Evolutionary conservation across 805 yeast species (phyloP).

Genomic region (Saccharomycopsis guyanensis): DNA sequence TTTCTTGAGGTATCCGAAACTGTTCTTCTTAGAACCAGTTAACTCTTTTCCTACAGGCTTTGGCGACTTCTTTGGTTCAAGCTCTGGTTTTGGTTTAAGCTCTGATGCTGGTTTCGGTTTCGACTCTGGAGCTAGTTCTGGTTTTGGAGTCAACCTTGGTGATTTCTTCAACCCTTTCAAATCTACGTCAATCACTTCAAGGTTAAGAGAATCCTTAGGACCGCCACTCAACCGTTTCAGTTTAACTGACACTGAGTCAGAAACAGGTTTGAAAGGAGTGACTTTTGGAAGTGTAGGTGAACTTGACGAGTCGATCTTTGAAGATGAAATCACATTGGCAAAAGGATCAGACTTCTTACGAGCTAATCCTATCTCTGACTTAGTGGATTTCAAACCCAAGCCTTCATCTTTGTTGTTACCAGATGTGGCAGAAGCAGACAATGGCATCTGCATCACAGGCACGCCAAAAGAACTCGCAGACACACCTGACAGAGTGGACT

Average conservation of each 20-base stretch:
- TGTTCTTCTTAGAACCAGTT: background rate
- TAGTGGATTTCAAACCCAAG: background rate
- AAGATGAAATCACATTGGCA: conserved; percentile 11
- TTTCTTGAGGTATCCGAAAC: background rate
- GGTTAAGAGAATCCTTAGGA: background rate
- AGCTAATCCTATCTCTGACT: background rate
- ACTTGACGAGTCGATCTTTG: background rate
- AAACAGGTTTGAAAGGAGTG: conserved; percentile 7
- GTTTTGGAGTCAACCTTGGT: background rate
- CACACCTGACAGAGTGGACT: conserved; percentile 10
- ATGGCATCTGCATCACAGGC: background rate
- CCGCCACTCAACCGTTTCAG: background rate
- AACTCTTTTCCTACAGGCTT: background rate
- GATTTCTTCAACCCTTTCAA: conserved; percentile 11
- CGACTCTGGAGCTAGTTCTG: background rate
- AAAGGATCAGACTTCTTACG: conserved; percentile 14
- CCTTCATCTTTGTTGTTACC: background rate
- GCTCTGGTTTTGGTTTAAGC: background rate
- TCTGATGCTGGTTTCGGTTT: background rate
- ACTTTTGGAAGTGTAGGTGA: background rate
- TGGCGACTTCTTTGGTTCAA: background rate
- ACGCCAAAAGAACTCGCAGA: conserved; percentile 7
- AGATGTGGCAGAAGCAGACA: background rate
- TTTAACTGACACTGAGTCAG: background rate
- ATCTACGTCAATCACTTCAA: conserved; percentile 20